Base-by-base conservation (phyloP, 73 alveolate genomes). In the Stentor coeruleus region DNA sequence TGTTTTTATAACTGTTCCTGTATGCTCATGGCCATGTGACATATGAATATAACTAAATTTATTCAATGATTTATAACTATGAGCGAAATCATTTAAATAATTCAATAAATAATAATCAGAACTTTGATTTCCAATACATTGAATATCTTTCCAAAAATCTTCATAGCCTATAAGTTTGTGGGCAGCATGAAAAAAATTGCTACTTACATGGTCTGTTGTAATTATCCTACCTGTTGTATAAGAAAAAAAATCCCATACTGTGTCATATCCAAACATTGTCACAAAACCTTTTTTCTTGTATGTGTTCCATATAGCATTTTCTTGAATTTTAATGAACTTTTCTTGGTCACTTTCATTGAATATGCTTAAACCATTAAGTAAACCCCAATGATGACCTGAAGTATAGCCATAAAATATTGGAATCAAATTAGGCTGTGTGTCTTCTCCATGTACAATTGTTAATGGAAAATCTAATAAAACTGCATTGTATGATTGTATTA, bases 231-330 rank as follows among this genome's bases (percentile, higher is more conserved):
- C 79, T 26, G 39, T 66, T 1, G 40, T 20, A 31, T 20, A 20
- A 0, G 79, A 66, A 1, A 66, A 31, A 33, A 28, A 66, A 66
- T 66, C 79, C 41, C 79, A 66, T 2, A 66, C 79, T 26, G 79
- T 66, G 33, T 66, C 79, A 66, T 66, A 66, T 0, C 79, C 39
- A 66, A 66, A 66, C 79, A 66, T 66, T 26, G 79, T 66, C 0
- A 66, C 79, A 2, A 20, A 66, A 14, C 79, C 79, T 11, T 26
- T 20, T 2, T 40, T 66, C 39, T 66, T 40, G 33, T 26, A 66
- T 28, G 11, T 20, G 1, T 33, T 66, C 41, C 79, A 66, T 0
- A 66, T 66, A 20, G 41, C 41, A 28, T 2, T 31, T 66, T 66
- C 79, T 33, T 66, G 79, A 20, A 66, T 1, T 1, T 20, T 40